Evolutionary conservation across 805 yeast species (phyloP), one percentile per base, ranked within the genome.

Genomic region (Spathaspora arborariae): DNA sequence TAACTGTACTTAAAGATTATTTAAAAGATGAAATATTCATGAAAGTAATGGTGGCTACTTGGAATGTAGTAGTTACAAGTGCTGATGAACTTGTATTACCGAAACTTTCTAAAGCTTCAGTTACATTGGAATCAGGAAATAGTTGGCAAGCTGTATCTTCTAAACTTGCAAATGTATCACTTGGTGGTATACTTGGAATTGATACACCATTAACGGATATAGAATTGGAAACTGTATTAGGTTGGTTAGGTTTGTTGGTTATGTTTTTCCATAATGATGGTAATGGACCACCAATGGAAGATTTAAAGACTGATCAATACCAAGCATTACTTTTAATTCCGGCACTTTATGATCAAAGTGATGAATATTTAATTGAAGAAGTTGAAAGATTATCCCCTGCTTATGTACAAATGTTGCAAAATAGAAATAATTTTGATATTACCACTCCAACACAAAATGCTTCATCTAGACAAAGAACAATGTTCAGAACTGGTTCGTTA

Each of bases 81-180:
- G 85, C 92, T 1, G 96, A 89, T 56, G 76, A 74, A 34, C 67
- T 92, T 15, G 60, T 90, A 3, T 64, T 92, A 5, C 98, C 98
- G 0, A 80, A 87, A 18, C 62, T 89, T 24, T 75, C 82, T 10
- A 67, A 75, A 48, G 70, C 75, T 1, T 47, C 41, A n/a, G 35
- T 49, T 7, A 50, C 45, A 18, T 27, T 34, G 9, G 44, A 46
- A 4, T 26, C 42, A 7, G 46, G 48, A 5, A 44, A 51, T 26
- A 65, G 68, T 20, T 72, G 76, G 76, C 76, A 70, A 46, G 58
- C 70, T 4, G 76, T 80, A 0, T 69, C 74, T 0, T 70, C 74
- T 9, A 81, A 80, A 0, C 65, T 79, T 48, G 80, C 80, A 3
- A 76, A 72, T 47, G 80, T 77, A 1, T 69, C 79, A 1, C 69